Percentiles rank a stretch among this genome's conserved stretches.
phyloP scores from a whole-genome alignment of 108 stramenopile genomes.

The Schizochytrium sp. region DNA sequence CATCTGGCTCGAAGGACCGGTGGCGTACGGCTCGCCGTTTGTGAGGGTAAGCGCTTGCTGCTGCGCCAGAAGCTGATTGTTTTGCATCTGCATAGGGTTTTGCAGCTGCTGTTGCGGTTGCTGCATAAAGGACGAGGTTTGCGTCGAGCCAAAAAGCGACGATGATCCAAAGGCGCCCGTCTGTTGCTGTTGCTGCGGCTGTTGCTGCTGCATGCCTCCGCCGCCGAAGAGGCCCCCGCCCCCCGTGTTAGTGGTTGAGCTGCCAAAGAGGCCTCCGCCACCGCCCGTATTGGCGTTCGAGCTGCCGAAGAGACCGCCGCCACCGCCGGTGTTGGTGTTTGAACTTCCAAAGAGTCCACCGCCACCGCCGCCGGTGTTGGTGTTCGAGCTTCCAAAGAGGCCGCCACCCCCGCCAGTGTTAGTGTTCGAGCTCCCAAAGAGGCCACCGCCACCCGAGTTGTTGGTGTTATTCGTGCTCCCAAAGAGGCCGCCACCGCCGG shows the following conservation, averaged over 20 bases:
- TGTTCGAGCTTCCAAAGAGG: conserved; percentile 48
- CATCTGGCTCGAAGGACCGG: background rate
- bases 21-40: conserved; percentile 5
- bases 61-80: background rate
- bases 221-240: conserved; percentile 17
- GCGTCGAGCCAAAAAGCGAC: background rate
- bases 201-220: background rate
- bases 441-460: conserved; percentile 38
- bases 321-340: conserved; percentile 24
- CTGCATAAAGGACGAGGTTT: background rate
- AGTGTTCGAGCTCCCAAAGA: conserved; percentile 62
- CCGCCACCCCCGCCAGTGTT: conserved; percentile 31
- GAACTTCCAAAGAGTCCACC: background rate
- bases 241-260: conserved; percentile 32
- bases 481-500: background rate
- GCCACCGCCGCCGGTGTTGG: conserved; percentile 24
- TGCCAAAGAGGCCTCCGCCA: conserved; percentile 54
- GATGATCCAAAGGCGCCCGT: too few species aligned
- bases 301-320: background rate
- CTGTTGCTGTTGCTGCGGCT: background rate
- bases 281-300: conserved; percentile 39
- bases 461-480: background rate
- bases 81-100: background rate
- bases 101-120: background rate
- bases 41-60: background rate